Evolutionary conservation across 1,284 basidiomycete species (phyloP).

Genomic region (Ustilago trichophora): DNA sequence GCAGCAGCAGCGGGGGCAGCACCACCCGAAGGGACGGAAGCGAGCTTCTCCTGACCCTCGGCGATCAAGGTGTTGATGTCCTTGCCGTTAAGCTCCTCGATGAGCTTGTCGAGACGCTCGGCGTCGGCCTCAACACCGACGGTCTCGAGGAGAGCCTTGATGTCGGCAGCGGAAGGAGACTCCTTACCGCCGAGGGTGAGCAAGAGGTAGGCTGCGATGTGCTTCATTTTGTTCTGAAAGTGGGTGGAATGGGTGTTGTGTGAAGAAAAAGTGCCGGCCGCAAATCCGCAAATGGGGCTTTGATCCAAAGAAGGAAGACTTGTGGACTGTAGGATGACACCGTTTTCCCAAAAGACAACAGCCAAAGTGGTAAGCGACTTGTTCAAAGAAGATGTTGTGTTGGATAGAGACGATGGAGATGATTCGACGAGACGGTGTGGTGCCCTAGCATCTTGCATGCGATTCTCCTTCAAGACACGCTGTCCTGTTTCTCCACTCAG

Average conservation of each 20-base stretch:
- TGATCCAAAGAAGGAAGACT: conserved; percentile 77
- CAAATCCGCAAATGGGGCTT: conserved; percentile 65
- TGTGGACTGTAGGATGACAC: conserved; percentile 69
- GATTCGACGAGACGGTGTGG: too few species aligned
- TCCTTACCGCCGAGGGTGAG: conserved; percentile 92
- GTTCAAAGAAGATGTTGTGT: conserved; percentile 59
- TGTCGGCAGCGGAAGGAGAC: conserved; percentile 84
- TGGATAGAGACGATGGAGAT: neutral
- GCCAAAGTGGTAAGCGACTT: conserved; percentile 41
- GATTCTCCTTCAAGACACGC: too few species aligned
- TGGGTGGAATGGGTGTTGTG: conserved; percentile 8
- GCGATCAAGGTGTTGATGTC: conserved; percentile 85
- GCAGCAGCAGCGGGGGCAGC: conserved; percentile 66
- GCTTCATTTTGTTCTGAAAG: conserved; percentile 56
- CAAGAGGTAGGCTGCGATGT: conserved; percentile 79
- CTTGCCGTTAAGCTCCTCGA: conserved; percentile 93
- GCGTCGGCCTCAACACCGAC: conserved; percentile 90
- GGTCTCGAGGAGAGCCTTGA: conserved; percentile 85
- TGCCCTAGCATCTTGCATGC: conserved; percentile 2
- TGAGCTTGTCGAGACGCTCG: conserved; percentile 82
- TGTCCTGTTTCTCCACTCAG: too few species aligned
- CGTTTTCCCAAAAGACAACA: conserved; percentile 28
- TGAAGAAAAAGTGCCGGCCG: conserved; percentile 52
- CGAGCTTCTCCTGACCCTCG: conserved; percentile 90
- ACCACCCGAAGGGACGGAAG: conserved; percentile 76